A percentile compares a stretch with the other conserved stretches of the same genome.
Evolutionary conservation across 2,329 filamentous ascomycete genomes (phyloP).

Genomic region (Alternaria triticina): DNA sequence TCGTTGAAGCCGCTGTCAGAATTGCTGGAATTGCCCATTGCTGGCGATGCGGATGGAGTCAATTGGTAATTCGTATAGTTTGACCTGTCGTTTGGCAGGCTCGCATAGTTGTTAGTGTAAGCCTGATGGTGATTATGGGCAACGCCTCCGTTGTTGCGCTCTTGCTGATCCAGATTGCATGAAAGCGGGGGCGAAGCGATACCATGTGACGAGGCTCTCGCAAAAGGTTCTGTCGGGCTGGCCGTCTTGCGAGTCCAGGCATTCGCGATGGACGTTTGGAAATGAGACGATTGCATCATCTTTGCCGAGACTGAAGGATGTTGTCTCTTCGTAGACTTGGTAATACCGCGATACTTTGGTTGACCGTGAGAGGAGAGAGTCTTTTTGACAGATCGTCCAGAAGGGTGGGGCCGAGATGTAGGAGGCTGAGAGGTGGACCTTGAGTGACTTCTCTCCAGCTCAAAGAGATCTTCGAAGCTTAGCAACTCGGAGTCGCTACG

Average conservation of each 20-base stretch:
- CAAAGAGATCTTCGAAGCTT: slow-evolving; percentile 40
- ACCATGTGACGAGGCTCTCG: slow-evolving; percentile 51
- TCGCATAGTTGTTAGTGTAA: slow-evolving; percentile 31
- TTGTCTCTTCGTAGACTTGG: slow-evolving; percentile 30
- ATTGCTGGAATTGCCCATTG: slow-evolving; percentile 28
- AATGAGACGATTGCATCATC: slow-evolving; percentile 62
- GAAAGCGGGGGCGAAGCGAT: slow-evolving; percentile 38
- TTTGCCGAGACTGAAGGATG: slow-evolving; percentile 48
- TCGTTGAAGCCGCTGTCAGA: slow-evolving; percentile 31
- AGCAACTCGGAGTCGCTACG: slow-evolving; percentile 42
- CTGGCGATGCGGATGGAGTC: slow-evolving; percentile 42
- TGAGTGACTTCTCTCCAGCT: slow-evolving; percentile 32
- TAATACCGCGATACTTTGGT: slow-evolving; percentile 27
- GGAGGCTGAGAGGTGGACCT: slow-evolving; percentile 42
- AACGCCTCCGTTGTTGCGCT: slow-evolving; percentile 29
- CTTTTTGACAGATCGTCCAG: slow-evolving; percentile 31
- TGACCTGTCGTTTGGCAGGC: slow-evolving; percentile 19
- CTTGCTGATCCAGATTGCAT: slow-evolving; percentile 33
- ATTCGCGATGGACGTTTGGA: slow-evolving; percentile 52
- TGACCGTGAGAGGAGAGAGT: slow-evolving; percentile 30
- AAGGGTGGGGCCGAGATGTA: slow-evolving; percentile 35
- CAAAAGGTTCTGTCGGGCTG: slow-evolving; percentile 54
- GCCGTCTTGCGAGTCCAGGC: slow-evolving; percentile 62
- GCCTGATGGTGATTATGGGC: slow-evolving; percentile 27
- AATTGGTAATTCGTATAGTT: slow-evolving; percentile 42